Conservation (phyloP, 2,329 filamentous ascomycete genomes). For the Diaporthe nobilis region DNA sequence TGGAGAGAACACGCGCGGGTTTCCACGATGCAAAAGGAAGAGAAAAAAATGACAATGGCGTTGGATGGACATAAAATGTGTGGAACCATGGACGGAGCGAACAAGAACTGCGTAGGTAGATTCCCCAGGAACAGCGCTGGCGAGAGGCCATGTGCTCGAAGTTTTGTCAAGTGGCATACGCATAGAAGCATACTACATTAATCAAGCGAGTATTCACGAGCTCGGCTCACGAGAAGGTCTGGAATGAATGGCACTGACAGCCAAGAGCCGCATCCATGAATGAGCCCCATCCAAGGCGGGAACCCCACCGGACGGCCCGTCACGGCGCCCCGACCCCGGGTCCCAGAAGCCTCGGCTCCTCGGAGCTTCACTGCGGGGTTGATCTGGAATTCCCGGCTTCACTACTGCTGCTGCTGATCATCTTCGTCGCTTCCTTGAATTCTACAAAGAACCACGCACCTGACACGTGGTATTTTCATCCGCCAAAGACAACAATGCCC, state of each 20-base stretch:
- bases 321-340: constrained; percentile 5
- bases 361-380: constrained; percentile 26
- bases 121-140: constrained; percentile 23
- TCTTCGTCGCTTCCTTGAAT: neutral
- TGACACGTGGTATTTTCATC: neutral
- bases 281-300: neutral
- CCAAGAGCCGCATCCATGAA: neutral
- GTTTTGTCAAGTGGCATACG: neutral
- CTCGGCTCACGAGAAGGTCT: neutral
- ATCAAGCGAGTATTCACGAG: constrained; percentile 15
- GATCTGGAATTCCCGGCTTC: neutral
- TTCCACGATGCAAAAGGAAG: neutral
- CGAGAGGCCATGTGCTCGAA: constrained; percentile 1
- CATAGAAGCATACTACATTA: constrained; percentile 31
- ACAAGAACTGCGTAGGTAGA: constrained; percentile 29
- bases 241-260: neutral
- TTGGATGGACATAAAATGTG: constrained; percentile 27
- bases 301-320: constrained; percentile 5
- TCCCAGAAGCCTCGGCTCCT: constrained; percentile 21
- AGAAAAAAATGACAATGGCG: constrained; percentile 12
- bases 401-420: neutral
- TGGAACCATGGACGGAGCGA: constrained; percentile 16
- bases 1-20: neutral
- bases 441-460: neutral
- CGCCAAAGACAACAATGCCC: neutral